Conservation (phyloP, 2,329 filamentous ascomycete species). For the Cercospora sp. region DNA sequence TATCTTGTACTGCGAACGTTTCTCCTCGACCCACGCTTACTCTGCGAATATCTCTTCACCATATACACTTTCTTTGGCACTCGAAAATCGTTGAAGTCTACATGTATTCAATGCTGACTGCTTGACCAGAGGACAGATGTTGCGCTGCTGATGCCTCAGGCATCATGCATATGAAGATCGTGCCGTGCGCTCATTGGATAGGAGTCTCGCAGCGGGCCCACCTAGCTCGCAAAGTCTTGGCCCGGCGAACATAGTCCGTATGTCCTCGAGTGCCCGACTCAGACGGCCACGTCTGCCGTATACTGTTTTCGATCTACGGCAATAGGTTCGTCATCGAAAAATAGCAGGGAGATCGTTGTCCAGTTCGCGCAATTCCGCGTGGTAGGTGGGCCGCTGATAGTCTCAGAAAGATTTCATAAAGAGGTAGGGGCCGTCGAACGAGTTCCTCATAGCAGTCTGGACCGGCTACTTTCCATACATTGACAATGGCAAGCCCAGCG, state of each 20-base stretch:
- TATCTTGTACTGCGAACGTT: background rate
- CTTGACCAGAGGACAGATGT: background rate
- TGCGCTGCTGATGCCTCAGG: background rate
- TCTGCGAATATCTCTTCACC: background rate
- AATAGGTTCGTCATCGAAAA: background rate
- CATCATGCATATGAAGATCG: background rate
- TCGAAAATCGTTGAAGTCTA: background rate
- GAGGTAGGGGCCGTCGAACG: background rate
- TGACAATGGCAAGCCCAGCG: background rate
- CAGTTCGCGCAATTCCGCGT: background rate
- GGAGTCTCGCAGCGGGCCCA: background rate
- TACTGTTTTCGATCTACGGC: slow-evolving; percentile 1
- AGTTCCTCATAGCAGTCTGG: background rate
- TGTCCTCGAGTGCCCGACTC: background rate
- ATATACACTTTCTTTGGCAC: background rate
- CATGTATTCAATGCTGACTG: background rate
- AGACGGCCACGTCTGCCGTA: background rate
- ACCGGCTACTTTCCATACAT: background rate
- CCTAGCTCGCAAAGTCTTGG: background rate
- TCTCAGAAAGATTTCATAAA: background rate
- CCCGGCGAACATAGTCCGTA: slow-evolving; percentile 1
- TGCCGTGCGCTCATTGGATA: background rate
- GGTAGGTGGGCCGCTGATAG: background rate
- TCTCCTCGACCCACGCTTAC: background rate
- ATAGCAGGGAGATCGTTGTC: background rate